phyloP scores from a whole-genome alignment of 2,329 filamentous ascomycete species.

The Fusarium sp. region DNA sequence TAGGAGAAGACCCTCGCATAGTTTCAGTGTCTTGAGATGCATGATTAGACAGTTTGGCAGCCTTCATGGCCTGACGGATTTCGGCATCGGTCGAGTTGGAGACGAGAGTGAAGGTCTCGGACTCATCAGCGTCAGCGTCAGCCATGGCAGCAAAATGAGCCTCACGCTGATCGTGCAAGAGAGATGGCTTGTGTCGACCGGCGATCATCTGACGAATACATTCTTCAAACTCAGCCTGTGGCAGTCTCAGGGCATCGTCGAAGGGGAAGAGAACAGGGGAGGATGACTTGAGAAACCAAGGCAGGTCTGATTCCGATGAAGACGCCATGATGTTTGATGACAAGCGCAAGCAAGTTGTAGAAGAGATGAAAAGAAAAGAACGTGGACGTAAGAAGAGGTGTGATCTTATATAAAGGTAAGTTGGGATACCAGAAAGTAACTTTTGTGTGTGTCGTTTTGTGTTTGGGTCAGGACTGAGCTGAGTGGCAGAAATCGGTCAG shows the following conservation, averaged over 20 bases:
- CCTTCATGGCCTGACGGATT: slow-evolving; percentile 28
- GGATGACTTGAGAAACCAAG: slow-evolving; percentile 53
- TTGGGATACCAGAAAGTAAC: background rate
- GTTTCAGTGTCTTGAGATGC: background rate
- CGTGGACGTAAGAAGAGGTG: background rate
- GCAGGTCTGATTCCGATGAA: slow-evolving; percentile 29
- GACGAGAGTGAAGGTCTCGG: slow-evolving; percentile 43
- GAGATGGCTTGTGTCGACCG: background rate
- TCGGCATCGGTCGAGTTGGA: slow-evolving; percentile 41
- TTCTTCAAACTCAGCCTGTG: slow-evolving; percentile 46
- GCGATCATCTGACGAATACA: slow-evolving; percentile 45
- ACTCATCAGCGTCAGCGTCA: slow-evolving; percentile 19
- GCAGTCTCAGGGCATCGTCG: slow-evolving; percentile 47
- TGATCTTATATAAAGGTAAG: slow-evolving; percentile 6
- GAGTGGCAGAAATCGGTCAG: slow-evolving; percentile 9
- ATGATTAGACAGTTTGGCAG: slow-evolving; percentile 16
- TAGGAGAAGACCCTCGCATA: background rate
- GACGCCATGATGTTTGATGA: slow-evolving; percentile 31
- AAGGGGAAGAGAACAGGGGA: slow-evolving; percentile 52
- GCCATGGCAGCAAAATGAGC: slow-evolving; percentile 12
- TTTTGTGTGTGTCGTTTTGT: background rate
- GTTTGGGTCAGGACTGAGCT: background rate
- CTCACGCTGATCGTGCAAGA: background rate
- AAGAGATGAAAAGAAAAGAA: background rate
- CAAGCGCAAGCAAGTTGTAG: background rate